Evolutionary conservation across 495 filamentous ascomycete genomes (phyloP).

Genomic region (Podospora pseudoanserina): DNA sequence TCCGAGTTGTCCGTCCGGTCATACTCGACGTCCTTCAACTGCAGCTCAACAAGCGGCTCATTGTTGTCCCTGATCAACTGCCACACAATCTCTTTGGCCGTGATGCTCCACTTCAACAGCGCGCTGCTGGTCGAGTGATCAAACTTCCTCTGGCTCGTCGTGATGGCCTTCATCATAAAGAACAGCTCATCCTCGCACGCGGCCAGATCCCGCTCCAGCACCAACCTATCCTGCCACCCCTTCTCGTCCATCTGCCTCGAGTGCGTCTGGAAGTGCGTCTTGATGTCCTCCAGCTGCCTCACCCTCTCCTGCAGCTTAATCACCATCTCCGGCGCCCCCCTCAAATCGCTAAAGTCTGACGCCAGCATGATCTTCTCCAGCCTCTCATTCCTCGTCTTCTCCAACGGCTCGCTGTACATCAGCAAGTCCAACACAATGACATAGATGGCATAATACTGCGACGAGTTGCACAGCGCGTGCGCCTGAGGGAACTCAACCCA

Average conservation of each 20-base stretch:
- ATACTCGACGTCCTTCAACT: constrained; percentile 82
- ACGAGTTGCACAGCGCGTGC: constrained; percentile 88
- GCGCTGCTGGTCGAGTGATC: constrained; percentile 74
- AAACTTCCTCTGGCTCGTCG: constrained; percentile 82
- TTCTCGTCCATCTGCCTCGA: constrained; percentile 81
- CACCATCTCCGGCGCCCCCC: constrained; percentile 91
- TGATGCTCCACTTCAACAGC: constrained; percentile 82
- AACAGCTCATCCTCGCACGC: constrained; percentile 95
- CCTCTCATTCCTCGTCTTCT: constrained; percentile 89
- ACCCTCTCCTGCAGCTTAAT: constrained; percentile 86
- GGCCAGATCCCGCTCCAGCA: constrained; percentile 81
- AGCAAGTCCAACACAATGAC: constrained; percentile 93
- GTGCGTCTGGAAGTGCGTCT: constrained; percentile 90
- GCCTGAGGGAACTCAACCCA: constrained; percentile 95
- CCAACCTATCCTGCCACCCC: constrained; percentile 84
- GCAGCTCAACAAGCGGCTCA: constrained; percentile 90
- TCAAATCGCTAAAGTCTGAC: constrained; percentile 97
- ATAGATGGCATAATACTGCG: constrained; percentile 95
- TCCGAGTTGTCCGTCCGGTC: constrained; percentile 94
- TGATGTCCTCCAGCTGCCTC: constrained; percentile 93
- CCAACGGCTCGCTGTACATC: constrained; percentile 90
- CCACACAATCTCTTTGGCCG: constrained; percentile 92
- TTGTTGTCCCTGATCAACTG: constrained; percentile 82
- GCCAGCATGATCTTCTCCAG: constrained; percentile 98
- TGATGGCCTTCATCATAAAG: constrained; percentile 99